phyloP scores from a whole-genome alignment of 1,284 basidiomycete genomes.

The Cutaneotrichosporon sp. region DNA sequence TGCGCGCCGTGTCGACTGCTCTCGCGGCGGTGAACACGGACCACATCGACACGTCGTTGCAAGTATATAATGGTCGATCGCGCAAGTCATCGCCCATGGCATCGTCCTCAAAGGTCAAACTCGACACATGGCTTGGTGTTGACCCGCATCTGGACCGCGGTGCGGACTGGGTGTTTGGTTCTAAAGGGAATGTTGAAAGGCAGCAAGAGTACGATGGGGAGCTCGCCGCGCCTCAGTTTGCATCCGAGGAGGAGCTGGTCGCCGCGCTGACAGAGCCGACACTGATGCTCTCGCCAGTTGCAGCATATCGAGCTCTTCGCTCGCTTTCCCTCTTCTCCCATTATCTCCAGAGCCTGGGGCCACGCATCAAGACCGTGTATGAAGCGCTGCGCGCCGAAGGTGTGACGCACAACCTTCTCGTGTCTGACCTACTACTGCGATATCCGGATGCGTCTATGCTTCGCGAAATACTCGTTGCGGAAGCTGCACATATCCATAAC shows the following conservation, averaged over 20 bases:
- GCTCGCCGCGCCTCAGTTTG: slow-evolving; percentile 20
- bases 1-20: too few species aligned
- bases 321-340: slow-evolving; percentile 21
- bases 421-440: slow-evolving; percentile 29
- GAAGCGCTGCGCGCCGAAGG: slow-evolving; percentile 14
- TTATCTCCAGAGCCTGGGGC: slow-evolving; percentile 23
- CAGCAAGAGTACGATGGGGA: slow-evolving; percentile 26
- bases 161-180: neutral
- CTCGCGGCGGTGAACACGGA: too few species aligned
- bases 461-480: slow-evolving; percentile 21
- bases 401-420: slow-evolving; percentile 28
- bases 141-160: slow-evolving; percentile 5
- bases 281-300: slow-evolving; percentile 22
- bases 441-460: slow-evolving; percentile 24
- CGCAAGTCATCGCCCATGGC: slow-evolving; percentile 10
- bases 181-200: neutral
- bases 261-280: neutral
- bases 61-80: too few species aligned
- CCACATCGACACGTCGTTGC: too few species aligned
- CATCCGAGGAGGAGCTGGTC: neutral
- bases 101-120: slow-evolving; percentile 25
- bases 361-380: slow-evolving; percentile 20
- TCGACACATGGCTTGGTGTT: slow-evolving; percentile 22
- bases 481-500: slow-evolving; percentile 13
- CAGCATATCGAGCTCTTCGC: slow-evolving; percentile 28